A percentile compares a stretch with the other conserved stretches of the same genome.
These are phyloP conservation scores for Wickerhamomyces xylosicus DNA, from an alignment of 805 yeast genomes.

Conservation along the genomic window DNA sequence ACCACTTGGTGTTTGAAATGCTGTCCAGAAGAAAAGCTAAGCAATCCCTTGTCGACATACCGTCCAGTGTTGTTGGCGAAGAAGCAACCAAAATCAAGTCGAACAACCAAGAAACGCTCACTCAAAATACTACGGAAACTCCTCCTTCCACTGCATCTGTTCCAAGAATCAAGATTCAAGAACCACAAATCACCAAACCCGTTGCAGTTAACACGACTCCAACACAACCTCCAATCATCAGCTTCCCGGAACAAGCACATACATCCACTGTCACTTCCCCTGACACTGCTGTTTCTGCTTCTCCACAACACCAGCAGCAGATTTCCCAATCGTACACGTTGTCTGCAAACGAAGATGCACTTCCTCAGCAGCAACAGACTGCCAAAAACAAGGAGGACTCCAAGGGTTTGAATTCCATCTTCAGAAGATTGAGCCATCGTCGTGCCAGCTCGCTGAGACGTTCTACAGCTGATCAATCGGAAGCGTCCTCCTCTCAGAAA, in stretches of 20 bases:
- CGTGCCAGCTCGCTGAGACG: slow-evolving; percentile 18
- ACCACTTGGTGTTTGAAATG: slow-evolving; percentile 82
- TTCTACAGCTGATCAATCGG: slow-evolving; percentile 6
- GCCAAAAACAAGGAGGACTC: slow-evolving; percentile 22
- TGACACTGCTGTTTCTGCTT: slow-evolving; percentile 29
- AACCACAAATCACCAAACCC: slow-evolving; percentile 4
- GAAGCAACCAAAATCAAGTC: too few relatives aligned
- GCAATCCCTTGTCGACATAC: slow-evolving; percentile 26
- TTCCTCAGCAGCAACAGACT: slow-evolving; percentile 24
- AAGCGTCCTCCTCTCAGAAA: neutral
- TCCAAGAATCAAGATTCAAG: too few relatives aligned
- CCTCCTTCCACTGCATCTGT: too few relatives aligned
- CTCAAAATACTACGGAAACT: slow-evolving; percentile 5
- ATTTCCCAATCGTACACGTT: slow-evolving; percentile 30
- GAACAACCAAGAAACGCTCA: too few relatives aligned
- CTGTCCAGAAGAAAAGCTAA: slow-evolving; percentile 56
- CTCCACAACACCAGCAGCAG: slow-evolving; percentile 27
- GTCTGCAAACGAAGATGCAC: slow-evolving; percentile 24
- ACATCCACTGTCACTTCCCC: slow-evolving; percentile 39
- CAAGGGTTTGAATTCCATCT: slow-evolving; percentile 19
- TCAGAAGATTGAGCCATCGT: slow-evolving; percentile 21
- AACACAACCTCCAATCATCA: slow-evolving; percentile 30
- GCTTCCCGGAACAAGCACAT: slow-evolving; percentile 38
- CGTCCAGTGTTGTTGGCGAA: slow-evolving; percentile 17
- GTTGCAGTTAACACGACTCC: slow-evolving; percentile 18